These are phyloP conservation scores for Globisporangium paroecandrum DNA, from an alignment of 352 stramenopile genomes.

Conservation along the genomic window DNA sequence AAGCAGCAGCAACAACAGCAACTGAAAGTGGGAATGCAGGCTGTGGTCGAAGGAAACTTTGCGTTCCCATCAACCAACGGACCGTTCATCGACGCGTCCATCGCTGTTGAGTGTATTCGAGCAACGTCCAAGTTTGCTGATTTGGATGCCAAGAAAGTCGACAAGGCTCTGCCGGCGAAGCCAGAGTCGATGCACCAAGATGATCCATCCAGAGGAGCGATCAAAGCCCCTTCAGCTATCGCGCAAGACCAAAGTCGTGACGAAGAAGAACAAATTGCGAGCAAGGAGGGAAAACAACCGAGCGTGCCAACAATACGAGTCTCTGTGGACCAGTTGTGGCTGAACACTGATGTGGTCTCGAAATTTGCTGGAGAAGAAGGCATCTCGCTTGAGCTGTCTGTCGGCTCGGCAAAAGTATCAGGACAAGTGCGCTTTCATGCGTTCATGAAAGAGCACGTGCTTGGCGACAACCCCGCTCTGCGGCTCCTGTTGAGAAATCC, in stretches of 20 bases:
- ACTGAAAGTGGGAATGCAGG: conserved; percentile 8
- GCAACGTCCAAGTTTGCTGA: neutral
- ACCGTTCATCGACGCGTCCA: conserved; percentile 29
- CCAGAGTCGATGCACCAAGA: neutral
- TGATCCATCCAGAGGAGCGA: too few species aligned
- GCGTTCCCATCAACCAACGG: conserved; percentile 35
- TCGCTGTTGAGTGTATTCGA: conserved; percentile 29
- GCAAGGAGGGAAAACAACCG: neutral
- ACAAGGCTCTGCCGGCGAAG: neutral
- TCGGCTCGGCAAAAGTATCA: conserved; percentile 21
- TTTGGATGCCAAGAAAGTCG: neutral
- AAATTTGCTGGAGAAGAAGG: conserved; percentile 32
- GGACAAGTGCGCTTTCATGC: conserved; percentile 30
- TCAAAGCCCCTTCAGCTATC: neutral
- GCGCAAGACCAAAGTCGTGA: neutral
- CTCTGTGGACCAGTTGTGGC: conserved; percentile 31
- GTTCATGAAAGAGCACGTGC: conserved; percentile 34
- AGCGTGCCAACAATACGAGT: conserved; percentile 12
- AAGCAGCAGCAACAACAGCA: neutral
- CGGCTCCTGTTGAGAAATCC: conserved; percentile 7
- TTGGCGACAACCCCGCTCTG: conserved; percentile 30
- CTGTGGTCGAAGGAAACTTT: conserved; percentile 35
- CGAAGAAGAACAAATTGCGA: neutral
- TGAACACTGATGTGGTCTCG: conserved; percentile 24
- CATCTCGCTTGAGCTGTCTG: conserved; percentile 33